Evolutionary conservation across 441 rosid genomes (phyloP), one percentile per base, ranked within the genome.

Genomic region (Sinapis alba): DNA sequence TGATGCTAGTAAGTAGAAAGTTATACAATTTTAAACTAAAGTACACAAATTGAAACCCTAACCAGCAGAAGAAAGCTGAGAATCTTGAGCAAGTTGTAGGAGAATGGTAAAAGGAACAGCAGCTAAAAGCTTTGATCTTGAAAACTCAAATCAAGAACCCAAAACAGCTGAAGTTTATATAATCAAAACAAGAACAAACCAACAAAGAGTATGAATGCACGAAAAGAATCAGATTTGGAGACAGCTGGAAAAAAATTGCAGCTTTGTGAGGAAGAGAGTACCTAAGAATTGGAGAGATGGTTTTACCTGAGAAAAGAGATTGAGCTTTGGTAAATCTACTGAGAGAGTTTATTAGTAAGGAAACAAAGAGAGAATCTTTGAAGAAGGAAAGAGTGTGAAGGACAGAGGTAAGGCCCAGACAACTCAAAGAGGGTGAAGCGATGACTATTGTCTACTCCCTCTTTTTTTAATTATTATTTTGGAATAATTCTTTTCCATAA

Each of bases 361-460:
- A 8, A 5, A 19, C 11, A 36, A 53, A n/a, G 71, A 65, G 57
- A 65, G 3, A 23, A 34, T 4, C 71, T 64, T 64, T 43, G 73
- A 77, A 71, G 34, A 57, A 63, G 58, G 65, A 65, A 71, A 65
- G 76, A 77, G 77, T 77, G 80, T 77, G 63, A 43, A 36, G 67
- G 76, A 71, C 76, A 77, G 68, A 65, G 34, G 68, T 50, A 77
- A 77, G 76, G 80, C 72, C 80, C 76, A 77, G 76, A 77, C 76
- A 71, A 77, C 72, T 57, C 76, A 71, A 71, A 77, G 68, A 65
- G n/a, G 57, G 58, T 77, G 72, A 77, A 59, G 8, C 72, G 62
- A 71, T 71, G 76, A 65, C 72, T 65, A 58, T 71, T 65, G 80
- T 77, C 72, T 71, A 5, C 21, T 50, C 24, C 11, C 28, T 26